Evolutionary conservation across 2,329 filamentous ascomycete genomes (phyloP), one percentile per base, ranked within the genome.

Genomic region (Microsporum canis): DNA sequence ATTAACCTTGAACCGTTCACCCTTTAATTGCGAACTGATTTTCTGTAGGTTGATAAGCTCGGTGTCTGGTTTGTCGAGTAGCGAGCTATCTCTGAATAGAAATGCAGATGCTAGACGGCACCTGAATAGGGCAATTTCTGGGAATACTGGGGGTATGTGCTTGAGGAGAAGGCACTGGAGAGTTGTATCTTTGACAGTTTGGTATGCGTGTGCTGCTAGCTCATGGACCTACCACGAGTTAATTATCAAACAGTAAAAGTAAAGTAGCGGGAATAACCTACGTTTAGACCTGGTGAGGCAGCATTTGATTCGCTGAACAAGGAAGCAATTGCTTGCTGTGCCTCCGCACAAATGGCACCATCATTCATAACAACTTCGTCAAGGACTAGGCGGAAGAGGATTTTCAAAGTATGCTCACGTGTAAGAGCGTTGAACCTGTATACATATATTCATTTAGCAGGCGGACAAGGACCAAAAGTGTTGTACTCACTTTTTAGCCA

Each of bases 91-190:
- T n/a, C 61, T 64, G 4, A 69, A 66, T 38, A 76, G 63, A 58
- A 75, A 76, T 7, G 71, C 67, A 23, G 71, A 56, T 10, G 75
- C 74, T 3, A 79, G 71, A 17, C 72, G 72, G 45, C 71, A 73
- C 55, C 76, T 69, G n/a, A 77, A 64, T n/a, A 69, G 60, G n/a
- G 73, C 71, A 29, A 75, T 71, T 62, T 70, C 68, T 10, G 66
- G 65, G 7, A 71, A 72, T 3, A 69, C 71, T 23, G 76, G 74
- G 12, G 72, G 63, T 23, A 78, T 74, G 58, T 77, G 71, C 36
- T 68, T 70, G 5, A 78, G 65, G 8, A 78, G 66, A 45, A 72
- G 73, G 56, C 68, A 72, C 65, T 77, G 76, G 3, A 78, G 69
- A 33, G 66, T 66, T 12, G 69, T 61, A 55, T 76, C 71, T 60